phyloP scores from a whole-genome alignment of 2,329 filamentous ascomycete genomes.

The Ploettnerulaceae sp. region DNA sequence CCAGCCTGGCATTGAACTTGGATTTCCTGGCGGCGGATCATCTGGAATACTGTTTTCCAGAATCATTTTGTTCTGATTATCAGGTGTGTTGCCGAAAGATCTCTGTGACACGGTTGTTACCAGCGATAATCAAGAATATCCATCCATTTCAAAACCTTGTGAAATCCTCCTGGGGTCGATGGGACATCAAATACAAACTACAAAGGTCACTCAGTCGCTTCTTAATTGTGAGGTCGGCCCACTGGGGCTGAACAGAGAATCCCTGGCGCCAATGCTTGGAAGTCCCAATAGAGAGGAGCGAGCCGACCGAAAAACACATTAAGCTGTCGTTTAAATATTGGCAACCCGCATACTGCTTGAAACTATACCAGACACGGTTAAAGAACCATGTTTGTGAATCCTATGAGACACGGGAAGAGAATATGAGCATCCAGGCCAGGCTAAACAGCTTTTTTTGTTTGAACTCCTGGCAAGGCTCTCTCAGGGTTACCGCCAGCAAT shows the following conservation, averaged over 20 bases:
- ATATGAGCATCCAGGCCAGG: background rate
- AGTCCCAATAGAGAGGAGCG: background rate
- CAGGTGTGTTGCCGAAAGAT: background rate
- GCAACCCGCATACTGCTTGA: background rate
- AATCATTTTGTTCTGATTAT: background rate
- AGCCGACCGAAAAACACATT: background rate
- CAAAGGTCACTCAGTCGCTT: too few relatives aligned
- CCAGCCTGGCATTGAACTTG: slow-evolving; percentile 2
- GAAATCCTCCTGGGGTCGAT: too few relatives aligned
- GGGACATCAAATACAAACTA: background rate
- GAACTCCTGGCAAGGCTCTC: background rate
- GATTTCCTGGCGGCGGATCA: background rate
- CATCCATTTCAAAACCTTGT: too few relatives aligned
- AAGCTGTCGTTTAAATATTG: slow-evolving; percentile 1
- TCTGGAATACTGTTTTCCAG: background rate
- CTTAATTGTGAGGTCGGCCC: too few relatives aligned
- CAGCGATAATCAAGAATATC: too few relatives aligned
- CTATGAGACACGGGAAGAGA: background rate
- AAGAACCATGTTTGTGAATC: background rate
- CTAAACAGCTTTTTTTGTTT: background rate
- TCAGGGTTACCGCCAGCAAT: too few relatives aligned
- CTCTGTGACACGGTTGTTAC: too few relatives aligned
- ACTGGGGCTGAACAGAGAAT: slow-evolving; percentile 5
- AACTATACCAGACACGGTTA: background rate
- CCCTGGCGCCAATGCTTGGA: slow-evolving; percentile 3